phyloP scores from a whole-genome alignment of 2,329 filamentous ascomycete genomes.

The Diplodia sapinea region DNA sequence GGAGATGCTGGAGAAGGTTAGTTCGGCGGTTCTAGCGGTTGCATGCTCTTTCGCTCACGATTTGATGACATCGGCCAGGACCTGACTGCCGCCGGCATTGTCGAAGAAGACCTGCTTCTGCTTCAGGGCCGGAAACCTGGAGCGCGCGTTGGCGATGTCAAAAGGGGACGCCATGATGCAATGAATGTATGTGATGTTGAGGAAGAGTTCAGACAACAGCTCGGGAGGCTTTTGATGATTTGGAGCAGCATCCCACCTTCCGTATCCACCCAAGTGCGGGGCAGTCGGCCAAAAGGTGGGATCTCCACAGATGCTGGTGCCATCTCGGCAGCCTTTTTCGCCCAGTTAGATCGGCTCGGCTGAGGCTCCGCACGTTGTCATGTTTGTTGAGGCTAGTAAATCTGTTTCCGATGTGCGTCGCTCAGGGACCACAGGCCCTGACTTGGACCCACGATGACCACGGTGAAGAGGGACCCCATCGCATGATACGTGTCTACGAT shows the following conservation, averaged over 20 bases:
- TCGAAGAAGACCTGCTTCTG: constrained; percentile 75
- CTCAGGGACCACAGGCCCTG: too few relatives aligned
- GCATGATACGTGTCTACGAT: neutral
- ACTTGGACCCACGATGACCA: neutral
- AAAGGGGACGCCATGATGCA: constrained; percentile 49
- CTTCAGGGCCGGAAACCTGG: constrained; percentile 70
- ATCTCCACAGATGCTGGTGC: neutral
- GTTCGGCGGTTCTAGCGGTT: neutral
- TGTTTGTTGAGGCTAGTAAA: neutral
- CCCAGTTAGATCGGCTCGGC: neutral
- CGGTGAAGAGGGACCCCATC: neutral
- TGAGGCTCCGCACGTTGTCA: neutral
- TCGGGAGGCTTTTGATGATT: neutral
- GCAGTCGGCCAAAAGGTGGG: constrained; percentile 15
- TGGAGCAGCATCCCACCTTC: constrained; percentile 13
- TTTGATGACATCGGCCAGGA: constrained; percentile 69
- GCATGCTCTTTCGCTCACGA: constrained; percentile 55
- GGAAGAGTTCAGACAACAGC: neutral
- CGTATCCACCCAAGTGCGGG: constrained; percentile 12
- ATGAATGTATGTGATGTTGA: neutral
- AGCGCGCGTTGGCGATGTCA: constrained; percentile 62
- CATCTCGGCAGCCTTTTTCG: neutral
- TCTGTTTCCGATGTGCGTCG: neutral
- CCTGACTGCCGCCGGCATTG: constrained; percentile 78
- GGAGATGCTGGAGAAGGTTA: constrained; percentile 57